A percentile compares a stretch with the other conserved stretches of the same genome.
These are phyloP conservation scores for Phytophthora sojae DNA, from an alignment of 352 stramenopile species.

Conservation along the genomic window DNA sequence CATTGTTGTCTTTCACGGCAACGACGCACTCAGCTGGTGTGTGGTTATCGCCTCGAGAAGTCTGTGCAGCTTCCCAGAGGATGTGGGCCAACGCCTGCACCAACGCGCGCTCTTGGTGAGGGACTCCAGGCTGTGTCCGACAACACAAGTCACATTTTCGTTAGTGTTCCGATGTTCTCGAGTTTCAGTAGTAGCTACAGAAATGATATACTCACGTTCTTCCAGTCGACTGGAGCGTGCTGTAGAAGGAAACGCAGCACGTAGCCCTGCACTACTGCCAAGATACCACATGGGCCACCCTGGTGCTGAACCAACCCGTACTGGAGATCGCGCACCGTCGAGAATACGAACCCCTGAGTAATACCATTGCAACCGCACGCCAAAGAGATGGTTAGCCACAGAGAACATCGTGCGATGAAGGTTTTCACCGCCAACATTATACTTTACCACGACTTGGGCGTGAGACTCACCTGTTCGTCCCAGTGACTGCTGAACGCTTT, in stretches of 20 bases:
- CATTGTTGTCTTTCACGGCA: constrained; percentile 36
- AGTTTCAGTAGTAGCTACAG: constrained; percentile 8
- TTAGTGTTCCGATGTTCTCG: constrained; percentile 20
- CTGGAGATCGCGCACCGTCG: constrained; percentile 49
- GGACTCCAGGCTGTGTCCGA: constrained; percentile 42
- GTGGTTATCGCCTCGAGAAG: constrained; percentile 9
- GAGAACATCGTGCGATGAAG: background rate
- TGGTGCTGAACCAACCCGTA: constrained; percentile 95
- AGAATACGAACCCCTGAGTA: constrained; percentile 76
- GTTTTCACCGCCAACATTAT: background rate
- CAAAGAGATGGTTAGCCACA: constrained; percentile 7
- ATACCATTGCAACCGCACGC: constrained; percentile 12
- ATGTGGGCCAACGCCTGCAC: constrained; percentile 69
- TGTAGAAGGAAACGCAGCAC: constrained; percentile 83
- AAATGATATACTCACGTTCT: constrained; percentile 57
- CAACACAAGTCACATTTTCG: background rate
- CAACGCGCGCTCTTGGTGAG: constrained; percentile 51
- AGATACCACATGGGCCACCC: constrained; percentile 94
- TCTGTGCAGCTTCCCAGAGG: constrained; percentile 61
- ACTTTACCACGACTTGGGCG: constrained; percentile 2
- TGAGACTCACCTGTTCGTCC: constrained; percentile 60
- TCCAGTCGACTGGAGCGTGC: constrained; percentile 52
- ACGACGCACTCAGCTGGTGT: constrained; percentile 40
- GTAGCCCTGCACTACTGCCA: constrained; percentile 94
- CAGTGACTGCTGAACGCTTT: constrained; percentile 76